Percentiles rank a stretch among this genome's conserved stretches.
Evolutionary conservation across 75 land plant genomes (phyloP).

Genomic region (Pinus tabuliformis): DNA sequence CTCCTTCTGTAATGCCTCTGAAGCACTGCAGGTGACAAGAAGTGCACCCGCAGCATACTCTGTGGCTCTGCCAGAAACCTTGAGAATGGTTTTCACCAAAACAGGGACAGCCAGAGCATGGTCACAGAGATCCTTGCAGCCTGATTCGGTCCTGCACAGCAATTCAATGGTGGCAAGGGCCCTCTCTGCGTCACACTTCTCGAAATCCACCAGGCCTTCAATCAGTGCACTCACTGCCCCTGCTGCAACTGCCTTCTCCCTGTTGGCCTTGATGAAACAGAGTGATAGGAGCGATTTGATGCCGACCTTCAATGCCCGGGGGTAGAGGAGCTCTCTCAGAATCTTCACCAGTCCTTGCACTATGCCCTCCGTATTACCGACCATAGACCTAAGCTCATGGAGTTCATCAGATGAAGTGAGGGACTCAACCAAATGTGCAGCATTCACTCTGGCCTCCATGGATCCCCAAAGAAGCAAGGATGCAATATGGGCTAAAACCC

Average conservation of each 20-base stretch:
- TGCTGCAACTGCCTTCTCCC: constrained; percentile 66
- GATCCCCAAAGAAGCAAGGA: constrained; percentile 34
- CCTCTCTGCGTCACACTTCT: constrained; percentile 72
- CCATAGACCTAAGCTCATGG: constrained; percentile 45
- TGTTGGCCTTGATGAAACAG: constrained; percentile 51
- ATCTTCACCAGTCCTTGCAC: constrained; percentile 69
- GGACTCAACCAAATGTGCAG: constrained; percentile 65
- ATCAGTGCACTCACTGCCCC: constrained; percentile 72
- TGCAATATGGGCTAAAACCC: constrained; percentile 16
- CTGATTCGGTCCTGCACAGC: constrained; percentile 63
- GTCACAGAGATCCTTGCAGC: constrained; percentile 64
- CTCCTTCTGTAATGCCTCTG: constrained; percentile 63
- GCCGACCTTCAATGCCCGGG: constrained; percentile 49
- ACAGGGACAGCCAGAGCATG: constrained; percentile 71
- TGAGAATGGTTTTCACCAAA: constrained; percentile 62
- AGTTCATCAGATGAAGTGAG: constrained; percentile 41
- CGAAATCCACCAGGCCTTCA: constrained; percentile 50
- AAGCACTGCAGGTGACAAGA: constrained; percentile 54
- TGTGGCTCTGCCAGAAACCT: constrained; percentile 81
- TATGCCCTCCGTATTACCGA: constrained; percentile 51
- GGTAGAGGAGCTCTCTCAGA: constrained; percentile 24
- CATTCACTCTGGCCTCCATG: constrained; percentile 66
- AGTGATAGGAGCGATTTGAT: constrained; percentile 74
- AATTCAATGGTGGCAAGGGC: constrained; percentile 91
- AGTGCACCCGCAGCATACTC: constrained; percentile 95